Evolutionary conservation across 208 protist genomes (phyloP).

Genomic region (Naegleria gruberi): DNA sequence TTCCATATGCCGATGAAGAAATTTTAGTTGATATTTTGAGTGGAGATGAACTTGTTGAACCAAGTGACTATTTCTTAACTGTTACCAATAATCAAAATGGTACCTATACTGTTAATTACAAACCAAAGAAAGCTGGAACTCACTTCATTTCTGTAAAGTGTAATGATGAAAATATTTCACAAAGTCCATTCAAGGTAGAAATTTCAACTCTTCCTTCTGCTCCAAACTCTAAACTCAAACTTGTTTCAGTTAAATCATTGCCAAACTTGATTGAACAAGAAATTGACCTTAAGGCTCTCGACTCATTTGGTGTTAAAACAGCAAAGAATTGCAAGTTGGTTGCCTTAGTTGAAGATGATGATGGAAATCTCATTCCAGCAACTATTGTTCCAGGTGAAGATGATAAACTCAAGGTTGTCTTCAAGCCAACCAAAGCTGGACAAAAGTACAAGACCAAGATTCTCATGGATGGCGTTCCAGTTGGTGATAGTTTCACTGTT

Average conservation of each 20-base stretch:
- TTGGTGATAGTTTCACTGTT: neutral
- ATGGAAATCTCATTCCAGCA: neutral
- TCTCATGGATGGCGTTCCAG: neutral
- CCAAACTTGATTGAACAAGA: neutral
- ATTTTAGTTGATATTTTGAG: neutral
- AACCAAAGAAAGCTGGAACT: neutral
- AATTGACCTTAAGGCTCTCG: neutral
- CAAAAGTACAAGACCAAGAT: neutral
- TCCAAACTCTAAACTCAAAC: neutral
- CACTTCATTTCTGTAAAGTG: neutral
- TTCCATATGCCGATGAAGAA: neutral
- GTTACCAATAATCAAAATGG: neutral
- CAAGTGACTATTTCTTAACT: neutral
- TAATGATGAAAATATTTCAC: neutral
- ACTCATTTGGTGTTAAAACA: neutral
- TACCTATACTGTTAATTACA: neutral
- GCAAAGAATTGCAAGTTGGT: neutral
- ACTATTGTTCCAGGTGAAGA: neutral
- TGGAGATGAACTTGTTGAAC: neutral
- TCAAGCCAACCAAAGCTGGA: neutral
- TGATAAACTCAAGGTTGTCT: neutral
- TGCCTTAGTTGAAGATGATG: neutral
- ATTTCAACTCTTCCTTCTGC: neutral
- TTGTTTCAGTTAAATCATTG: neutral
- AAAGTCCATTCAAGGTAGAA: neutral